Evolutionary conservation across 768 basidiomycete genomes (phyloP).

Genomic region (Porpolomopsis calyptriformis): DNA sequence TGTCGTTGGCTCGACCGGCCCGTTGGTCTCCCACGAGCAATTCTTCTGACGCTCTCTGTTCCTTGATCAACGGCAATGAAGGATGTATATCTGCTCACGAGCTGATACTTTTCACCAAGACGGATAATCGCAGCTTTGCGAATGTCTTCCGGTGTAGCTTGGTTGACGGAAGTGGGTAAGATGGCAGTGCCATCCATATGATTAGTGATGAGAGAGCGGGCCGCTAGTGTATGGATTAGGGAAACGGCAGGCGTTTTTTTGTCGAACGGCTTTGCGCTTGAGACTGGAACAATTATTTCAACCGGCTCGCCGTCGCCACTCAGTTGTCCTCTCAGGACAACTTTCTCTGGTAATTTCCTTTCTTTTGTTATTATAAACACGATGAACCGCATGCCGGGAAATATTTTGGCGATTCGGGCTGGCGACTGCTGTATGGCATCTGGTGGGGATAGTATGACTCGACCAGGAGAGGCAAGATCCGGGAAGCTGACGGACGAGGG

Average conservation of each 20-base stretch:
- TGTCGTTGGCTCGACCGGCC: not conserved
- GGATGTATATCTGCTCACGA: slow-evolving; percentile 42
- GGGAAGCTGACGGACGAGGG: slow-evolving; percentile 12
- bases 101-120: slow-evolving; percentile 40
- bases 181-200: not conserved
- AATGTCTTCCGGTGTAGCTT: slow-evolving; percentile 22
- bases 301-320: slow-evolving; percentile 23
- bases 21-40: not conserved
- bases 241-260: slow-evolving; percentile 24
- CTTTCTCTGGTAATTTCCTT: slow-evolving; percentile 20
- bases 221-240: slow-evolving; percentile 45
- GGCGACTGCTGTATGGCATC: slow-evolving; percentile 30
- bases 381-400: slow-evolving; percentile 25
- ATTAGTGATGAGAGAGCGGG: slow-evolving; percentile 38
- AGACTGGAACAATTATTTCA: slow-evolving; percentile 22
- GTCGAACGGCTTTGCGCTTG: slow-evolving; percentile 17
- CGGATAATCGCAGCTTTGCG: slow-evolving; percentile 37
- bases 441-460: slow-evolving; percentile 19
- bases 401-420: slow-evolving; percentile 21
- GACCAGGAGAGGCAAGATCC: slow-evolving; percentile 9
- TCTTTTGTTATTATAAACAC: slow-evolving; percentile 26
- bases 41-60: slow-evolving; percentile 12
- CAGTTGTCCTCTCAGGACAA: slow-evolving; percentile 26
- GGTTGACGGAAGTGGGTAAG: slow-evolving; percentile 16
- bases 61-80: slow-evolving; percentile 43